Percentiles rank a stretch among this genome's conserved stretches.
Evolutionary conservation across 78 protist genomes (phyloP).

Genomic region (Pelomyxa schiedti): DNA sequence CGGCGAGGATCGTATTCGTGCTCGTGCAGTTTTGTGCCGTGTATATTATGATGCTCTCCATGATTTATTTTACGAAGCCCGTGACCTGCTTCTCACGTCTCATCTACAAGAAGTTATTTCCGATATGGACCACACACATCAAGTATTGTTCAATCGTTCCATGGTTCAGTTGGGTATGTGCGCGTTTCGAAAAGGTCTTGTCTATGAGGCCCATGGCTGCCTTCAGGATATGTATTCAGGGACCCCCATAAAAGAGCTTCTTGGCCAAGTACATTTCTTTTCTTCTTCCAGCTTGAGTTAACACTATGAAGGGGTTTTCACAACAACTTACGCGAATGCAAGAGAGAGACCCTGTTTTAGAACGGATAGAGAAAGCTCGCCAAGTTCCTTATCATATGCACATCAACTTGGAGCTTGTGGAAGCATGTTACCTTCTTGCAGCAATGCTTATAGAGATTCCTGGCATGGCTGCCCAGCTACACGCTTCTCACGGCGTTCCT

Average conservation of each 20-base stretch:
- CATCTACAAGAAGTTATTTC: conserved; percentile 66
- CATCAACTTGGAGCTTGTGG: conserved; percentile 86
- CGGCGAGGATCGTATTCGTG: conserved; percentile 55
- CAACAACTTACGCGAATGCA: not conserved
- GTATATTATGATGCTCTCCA: conserved; percentile 63
- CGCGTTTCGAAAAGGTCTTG: conserved; percentile 82
- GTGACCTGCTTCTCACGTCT: conserved; percentile 82
- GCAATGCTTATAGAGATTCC: conserved; percentile 88
- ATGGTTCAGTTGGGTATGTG: conserved; percentile 89
- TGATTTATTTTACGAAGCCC: conserved; percentile 63
- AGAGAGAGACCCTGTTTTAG: conserved; percentile 49
- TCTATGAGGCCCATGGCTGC: conserved; percentile 70
- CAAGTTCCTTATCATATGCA: conserved; percentile 90
- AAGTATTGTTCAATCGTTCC: conserved; percentile 84
- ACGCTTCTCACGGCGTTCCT: conserved; percentile 23
- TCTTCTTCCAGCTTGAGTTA: too few species aligned
- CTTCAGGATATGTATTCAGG: conserved; percentile 44
- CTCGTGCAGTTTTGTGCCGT: conserved; percentile 61
- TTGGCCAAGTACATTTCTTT: too few species aligned
- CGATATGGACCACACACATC: conserved; percentile 40
- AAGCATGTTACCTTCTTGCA: conserved; percentile 69
- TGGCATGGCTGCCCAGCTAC: conserved; percentile 55
- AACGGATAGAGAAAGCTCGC: conserved; percentile 57
- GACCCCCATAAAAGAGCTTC: conserved; percentile 58
- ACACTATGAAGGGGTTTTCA: conserved; percentile 1